Conservation (phyloP, 2,329 filamentous ascomycete genomes). For the Ophiognomonia clavigignenti-juglandacearum region DNA sequence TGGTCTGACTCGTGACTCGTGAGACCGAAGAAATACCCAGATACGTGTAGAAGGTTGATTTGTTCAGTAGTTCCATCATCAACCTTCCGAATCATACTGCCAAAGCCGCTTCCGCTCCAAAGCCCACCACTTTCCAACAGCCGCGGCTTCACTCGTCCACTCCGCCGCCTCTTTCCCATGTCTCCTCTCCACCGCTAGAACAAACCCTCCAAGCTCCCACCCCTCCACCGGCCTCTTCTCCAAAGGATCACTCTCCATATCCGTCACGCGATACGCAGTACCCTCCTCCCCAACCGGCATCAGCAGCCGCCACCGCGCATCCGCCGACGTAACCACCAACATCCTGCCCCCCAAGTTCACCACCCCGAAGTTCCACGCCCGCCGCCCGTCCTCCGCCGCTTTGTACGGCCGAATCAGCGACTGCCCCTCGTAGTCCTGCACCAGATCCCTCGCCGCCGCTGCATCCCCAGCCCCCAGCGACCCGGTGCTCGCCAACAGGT, state of each 20-base stretch:
- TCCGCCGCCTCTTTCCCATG: slow-evolving; percentile 16
- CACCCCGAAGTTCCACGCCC: slow-evolving; percentile 49
- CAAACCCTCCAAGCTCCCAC: slow-evolving; percentile 6
- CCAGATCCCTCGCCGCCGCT: slow-evolving; percentile 31
- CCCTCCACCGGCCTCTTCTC: too few relatives aligned
- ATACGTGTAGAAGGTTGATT: too few relatives aligned
- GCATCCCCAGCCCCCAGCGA: slow-evolving; percentile 30
- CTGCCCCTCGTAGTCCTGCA: slow-evolving; percentile 40
- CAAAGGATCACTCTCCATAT: background rate
- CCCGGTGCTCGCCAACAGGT: slow-evolving; percentile 34
- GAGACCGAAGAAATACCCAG: too few relatives aligned
- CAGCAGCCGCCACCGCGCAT: slow-evolving; percentile 17
- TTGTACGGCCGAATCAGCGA: slow-evolving; percentile 38
- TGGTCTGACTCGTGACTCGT: too few relatives aligned
- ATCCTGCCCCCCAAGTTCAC: slow-evolving; percentile 30
- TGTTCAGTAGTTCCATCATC: too few relatives aligned
- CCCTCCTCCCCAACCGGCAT: slow-evolving; percentile 18
- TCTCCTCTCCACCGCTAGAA: slow-evolving; percentile 1
- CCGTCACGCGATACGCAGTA: slow-evolving; percentile 17
- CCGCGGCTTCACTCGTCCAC: slow-evolving; percentile 20
- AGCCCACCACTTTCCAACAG: slow-evolving; percentile 19
- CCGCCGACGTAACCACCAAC: slow-evolving; percentile 18
- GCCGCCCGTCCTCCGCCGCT: slow-evolving; percentile 27
- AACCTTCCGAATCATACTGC: too few relatives aligned
- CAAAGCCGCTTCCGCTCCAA: slow-evolving; percentile 12